Percentiles rank a stretch among this genome's conserved stretches.
These are phyloP conservation scores for Parachaetomium inaequale DNA, from an alignment of 495 filamentous ascomycete species.

Conservation along the genomic window DNA sequence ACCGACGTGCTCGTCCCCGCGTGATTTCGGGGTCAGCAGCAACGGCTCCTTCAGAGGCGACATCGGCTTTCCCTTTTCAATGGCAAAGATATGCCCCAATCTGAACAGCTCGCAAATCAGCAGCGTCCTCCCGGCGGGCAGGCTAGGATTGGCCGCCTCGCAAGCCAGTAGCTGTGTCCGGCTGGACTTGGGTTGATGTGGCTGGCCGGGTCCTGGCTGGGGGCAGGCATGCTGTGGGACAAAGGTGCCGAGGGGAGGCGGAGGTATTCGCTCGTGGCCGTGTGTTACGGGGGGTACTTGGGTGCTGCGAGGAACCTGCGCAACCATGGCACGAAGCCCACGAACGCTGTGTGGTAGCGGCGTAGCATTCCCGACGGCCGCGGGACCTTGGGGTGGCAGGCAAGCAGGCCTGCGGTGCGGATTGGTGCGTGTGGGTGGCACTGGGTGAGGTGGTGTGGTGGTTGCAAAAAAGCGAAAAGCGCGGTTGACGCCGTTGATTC, in stretches of 20 bases:
- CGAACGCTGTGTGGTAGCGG: slow-evolving; percentile 16
- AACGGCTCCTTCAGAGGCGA: neutral
- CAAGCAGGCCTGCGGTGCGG: neutral
- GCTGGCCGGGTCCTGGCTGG: slow-evolving; percentile 7
- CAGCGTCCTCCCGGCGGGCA: slow-evolving; percentile 1
- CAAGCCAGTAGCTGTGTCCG: slow-evolving; percentile 22
- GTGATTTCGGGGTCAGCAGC: slow-evolving; percentile 7
- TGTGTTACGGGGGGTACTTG: slow-evolving; percentile 33
- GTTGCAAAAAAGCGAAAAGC: slow-evolving; percentile 20
- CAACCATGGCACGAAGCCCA: neutral
- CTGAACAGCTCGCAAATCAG: slow-evolving; percentile 27
- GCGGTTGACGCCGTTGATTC: slow-evolving; percentile 34
- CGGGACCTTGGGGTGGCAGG: slow-evolving; percentile 15
- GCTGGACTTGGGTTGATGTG: slow-evolving; percentile 16
- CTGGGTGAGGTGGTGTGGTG: slow-evolving; percentile 14
- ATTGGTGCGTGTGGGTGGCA: neutral
- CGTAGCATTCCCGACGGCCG: slow-evolving; percentile 21
- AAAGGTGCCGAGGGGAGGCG: neutral
- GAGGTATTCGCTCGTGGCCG: slow-evolving; percentile 10
- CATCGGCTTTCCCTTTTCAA: neutral
- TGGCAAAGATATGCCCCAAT: slow-evolving; percentile 23
- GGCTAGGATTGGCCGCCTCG: slow-evolving; percentile 33
- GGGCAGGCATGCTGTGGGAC: slow-evolving; percentile 13
- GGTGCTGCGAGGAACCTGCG: neutral
- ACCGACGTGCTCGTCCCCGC: neutral